Evolutionary conservation across 2,329 filamentous ascomycete genomes (phyloP).

Genomic region (Cladophialophora bantiana): DNA sequence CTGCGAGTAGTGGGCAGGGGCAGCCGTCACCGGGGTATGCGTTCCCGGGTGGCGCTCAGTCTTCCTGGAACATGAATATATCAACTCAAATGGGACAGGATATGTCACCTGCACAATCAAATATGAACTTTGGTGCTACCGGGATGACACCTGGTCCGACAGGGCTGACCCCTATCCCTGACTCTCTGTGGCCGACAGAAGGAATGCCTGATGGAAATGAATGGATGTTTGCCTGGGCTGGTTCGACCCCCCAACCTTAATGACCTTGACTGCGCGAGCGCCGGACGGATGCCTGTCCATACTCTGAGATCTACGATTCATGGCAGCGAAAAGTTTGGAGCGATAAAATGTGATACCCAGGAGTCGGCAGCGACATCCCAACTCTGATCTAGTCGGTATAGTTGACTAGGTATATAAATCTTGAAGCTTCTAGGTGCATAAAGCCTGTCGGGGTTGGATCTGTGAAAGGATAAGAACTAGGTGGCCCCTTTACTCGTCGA

Average conservation of each 20-base stretch:
- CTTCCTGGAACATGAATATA: constrained; percentile 16
- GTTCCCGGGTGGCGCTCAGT: constrained; percentile 14
- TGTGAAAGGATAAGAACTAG: too few relatives aligned
- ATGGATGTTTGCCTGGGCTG: constrained; percentile 39
- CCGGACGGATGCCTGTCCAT: background rate
- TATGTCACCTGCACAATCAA: constrained; percentile 2
- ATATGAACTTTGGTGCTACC: constrained; percentile 25
- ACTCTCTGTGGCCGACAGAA: constrained; percentile 35
- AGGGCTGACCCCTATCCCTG: constrained; percentile 36
- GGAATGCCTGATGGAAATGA: constrained; percentile 33
- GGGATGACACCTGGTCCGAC: constrained; percentile 37
- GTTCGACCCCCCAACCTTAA: constrained; percentile 32
- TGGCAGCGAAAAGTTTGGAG: background rate
- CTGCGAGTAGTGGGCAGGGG: constrained; percentile 15
- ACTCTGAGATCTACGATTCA: background rate
- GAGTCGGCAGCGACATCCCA: constrained; percentile 3
- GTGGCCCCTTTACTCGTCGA: too few relatives aligned
- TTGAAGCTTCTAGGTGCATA: background rate
- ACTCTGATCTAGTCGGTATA: background rate
- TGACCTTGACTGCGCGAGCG: background rate
- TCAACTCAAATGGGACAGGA: constrained; percentile 15
- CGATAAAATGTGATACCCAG: constrained; percentile 16
- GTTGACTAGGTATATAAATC: background rate
- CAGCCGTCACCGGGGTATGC: constrained; percentile 24
- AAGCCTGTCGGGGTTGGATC: background rate